phyloP scores from a whole-genome alignment of 1,284 basidiomycete species.

The Fistulinella cinereoalba region DNA sequence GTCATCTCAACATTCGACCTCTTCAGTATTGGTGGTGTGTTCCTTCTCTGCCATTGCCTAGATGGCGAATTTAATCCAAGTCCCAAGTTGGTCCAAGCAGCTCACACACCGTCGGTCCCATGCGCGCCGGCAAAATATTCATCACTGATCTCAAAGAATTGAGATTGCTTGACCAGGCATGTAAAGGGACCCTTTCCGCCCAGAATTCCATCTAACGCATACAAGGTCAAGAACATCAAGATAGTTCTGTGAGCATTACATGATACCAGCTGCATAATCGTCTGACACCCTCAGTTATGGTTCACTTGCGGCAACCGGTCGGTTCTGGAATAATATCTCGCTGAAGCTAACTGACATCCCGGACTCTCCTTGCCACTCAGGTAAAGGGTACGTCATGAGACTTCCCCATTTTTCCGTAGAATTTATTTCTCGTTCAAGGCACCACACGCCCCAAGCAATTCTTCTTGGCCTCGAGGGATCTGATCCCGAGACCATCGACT shows the following conservation, averaged over 20 bases:
- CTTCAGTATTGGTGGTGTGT: slow-evolving; percentile 85
- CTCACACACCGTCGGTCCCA: slow-evolving; percentile 83
- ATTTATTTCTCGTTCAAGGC: slow-evolving; percentile 46
- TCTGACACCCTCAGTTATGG: slow-evolving; percentile 54
- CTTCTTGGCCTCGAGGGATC: slow-evolving; percentile 88
- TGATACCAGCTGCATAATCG: not conserved
- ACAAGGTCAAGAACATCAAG: slow-evolving; percentile 75
- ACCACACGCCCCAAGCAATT: slow-evolving; percentile 93
- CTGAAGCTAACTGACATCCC: slow-evolving; percentile 23
- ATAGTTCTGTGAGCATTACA: slow-evolving; percentile 67
- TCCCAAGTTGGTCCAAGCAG: slow-evolving; percentile 52
- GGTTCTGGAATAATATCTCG: slow-evolving; percentile 9
- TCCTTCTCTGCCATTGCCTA: not conserved
- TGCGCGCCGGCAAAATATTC: slow-evolving; percentile 90
- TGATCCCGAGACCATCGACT: slow-evolving; percentile 84
- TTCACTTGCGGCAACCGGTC: slow-evolving; percentile 75
- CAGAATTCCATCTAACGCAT: slow-evolving; percentile 3
- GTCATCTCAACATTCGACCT: slow-evolving; percentile 93
- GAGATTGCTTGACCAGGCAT: slow-evolving; percentile 68
- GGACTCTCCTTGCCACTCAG: slow-evolving; percentile 38
- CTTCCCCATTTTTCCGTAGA: slow-evolving; percentile 1
- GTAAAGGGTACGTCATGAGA: slow-evolving; percentile 64
- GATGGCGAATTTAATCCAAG: not conserved
- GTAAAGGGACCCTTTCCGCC: slow-evolving; percentile 5
- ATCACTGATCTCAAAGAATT: slow-evolving; percentile 73